Base-by-base conservation (phyloP, 495 filamentous ascomycete genomes). In the Glonium stellatum region DNA sequence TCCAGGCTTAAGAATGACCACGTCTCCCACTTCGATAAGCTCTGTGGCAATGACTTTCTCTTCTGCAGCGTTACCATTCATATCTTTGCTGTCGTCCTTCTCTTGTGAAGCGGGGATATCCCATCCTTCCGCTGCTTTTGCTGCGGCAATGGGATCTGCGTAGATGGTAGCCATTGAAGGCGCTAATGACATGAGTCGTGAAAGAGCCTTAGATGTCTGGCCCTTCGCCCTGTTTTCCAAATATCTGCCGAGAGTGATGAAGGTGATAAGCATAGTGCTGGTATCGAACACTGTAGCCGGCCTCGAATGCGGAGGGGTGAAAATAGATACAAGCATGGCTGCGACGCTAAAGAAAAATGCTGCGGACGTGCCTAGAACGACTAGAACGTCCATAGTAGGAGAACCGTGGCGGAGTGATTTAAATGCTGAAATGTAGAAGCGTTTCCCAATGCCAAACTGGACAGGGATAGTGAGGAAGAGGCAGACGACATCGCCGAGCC, bases 81-180 rank as follows among this genome's bases (percentile, higher is more conserved):
- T 56, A 12, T 73, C 47, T 0, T 71, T 60, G 10, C 76, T 68
- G 5, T 67, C 59, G 10, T 75, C 72, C 53, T 81, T 79, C 27
- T 81, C 66, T 18, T 80, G 75, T 35, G 25, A 23, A 27, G 31
- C 55, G 18, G 57, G 34, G 12, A 54, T 36, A 46, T 84, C 78
- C 89, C 89, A 96, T 6, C 76, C 81, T 69, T 95, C 91, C 1
- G 87, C 90, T 34, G 87, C 80, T 72, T 96, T 97, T 62, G 90
- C 88, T 2, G 90, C 91, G 11, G 91, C 92, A 64, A 96, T 95
- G 3, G 93, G 88, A 71, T 99, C 92, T n/a, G 88, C 86, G 67
- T 97, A 99, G 46, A 99, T 96, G 1, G 90, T 96, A 2, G 93
- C 91, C 90, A 95, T 97, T 0, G 90, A 95, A 4, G 93, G 93